These are phyloP conservation scores for Theobroma cacao DNA, from an alignment of 345 rosid species.

Conservation along the genomic window DNA sequence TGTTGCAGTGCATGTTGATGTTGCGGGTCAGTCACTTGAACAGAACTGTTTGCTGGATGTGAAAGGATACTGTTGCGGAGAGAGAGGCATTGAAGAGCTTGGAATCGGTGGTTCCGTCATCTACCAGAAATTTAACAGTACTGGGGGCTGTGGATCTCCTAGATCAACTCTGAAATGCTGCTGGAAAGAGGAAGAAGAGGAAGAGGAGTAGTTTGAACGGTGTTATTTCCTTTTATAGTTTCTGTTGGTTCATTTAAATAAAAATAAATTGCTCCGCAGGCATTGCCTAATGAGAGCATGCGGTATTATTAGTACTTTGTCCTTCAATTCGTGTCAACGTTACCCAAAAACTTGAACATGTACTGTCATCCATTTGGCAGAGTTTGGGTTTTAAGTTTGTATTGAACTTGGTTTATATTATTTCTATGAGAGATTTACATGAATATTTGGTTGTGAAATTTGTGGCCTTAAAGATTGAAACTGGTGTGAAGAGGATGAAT, in stretches of 20 bases:
- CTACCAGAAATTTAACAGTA: slow-evolving; percentile 47
- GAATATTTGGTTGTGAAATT: too few species aligned
- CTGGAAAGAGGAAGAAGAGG: slow-evolving; percentile 57
- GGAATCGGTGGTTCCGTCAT: slow-evolving; percentile 52
- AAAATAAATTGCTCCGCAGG: slow-evolving; percentile 23
- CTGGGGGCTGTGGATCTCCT: slow-evolving; percentile 38
- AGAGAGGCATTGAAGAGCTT: slow-evolving; percentile 48
- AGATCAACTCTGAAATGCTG: slow-evolving; percentile 51
- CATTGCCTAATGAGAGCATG: slow-evolving; percentile 10
- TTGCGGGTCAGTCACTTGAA: slow-evolving; percentile 18
- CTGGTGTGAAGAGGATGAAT: not conserved
- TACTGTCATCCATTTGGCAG: not conserved
- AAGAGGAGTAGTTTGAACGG: slow-evolving; percentile 26
- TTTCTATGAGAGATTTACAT: too few species aligned
- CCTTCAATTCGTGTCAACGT: not conserved
- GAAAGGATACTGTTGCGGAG: slow-evolving; percentile 48
- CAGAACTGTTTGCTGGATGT: slow-evolving; percentile 31
- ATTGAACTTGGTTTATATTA: not conserved
- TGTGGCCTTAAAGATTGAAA: too few species aligned
- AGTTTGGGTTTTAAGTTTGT: not conserved
- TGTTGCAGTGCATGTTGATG: slow-evolving; percentile 53
- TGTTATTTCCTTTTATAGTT: not conserved
- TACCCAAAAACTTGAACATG: not conserved
- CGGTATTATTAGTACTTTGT: not conserved
- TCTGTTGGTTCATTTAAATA: not conserved